Conservation (phyloP, 2,329 filamentous ascomycete species). For the Calonectria multiphialidica region DNA sequence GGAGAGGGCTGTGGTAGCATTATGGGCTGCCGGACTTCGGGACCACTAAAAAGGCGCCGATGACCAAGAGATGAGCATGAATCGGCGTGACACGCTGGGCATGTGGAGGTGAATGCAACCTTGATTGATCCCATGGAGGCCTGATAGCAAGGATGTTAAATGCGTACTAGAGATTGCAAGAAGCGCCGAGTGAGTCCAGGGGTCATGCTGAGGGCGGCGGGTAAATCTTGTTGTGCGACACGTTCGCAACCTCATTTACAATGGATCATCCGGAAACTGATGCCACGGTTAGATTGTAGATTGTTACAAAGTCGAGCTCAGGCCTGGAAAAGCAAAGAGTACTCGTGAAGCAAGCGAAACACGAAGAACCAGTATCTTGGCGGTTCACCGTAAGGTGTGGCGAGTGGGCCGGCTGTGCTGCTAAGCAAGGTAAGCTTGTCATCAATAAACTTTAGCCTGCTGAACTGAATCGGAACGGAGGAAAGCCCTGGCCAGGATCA, state of each 20-base stretch:
- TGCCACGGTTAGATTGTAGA: neutral
- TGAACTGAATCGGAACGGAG: neutral
- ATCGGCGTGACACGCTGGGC: neutral
- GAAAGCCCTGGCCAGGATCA: neutral
- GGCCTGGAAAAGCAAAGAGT: no score
- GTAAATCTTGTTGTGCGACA: neutral
- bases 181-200: neutral
- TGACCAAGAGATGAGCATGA: neutral
- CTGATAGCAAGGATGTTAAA: neutral
- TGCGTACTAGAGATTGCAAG: neutral
- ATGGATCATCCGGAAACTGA: neutral
- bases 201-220: neutral
- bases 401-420: neutral
- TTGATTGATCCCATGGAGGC: neutral
- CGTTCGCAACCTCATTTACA: neutral
- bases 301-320: neutral
- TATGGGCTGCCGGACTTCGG: neutral
- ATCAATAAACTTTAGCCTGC: neutral
- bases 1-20: neutral
- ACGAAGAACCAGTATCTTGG: neutral
- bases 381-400: neutral
- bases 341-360: neutral
- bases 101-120: neutral
- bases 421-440: neutral
- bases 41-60: neutral